Conservation (phyloP, 1,139 yeast species). For the Diutina sp. region DNA sequence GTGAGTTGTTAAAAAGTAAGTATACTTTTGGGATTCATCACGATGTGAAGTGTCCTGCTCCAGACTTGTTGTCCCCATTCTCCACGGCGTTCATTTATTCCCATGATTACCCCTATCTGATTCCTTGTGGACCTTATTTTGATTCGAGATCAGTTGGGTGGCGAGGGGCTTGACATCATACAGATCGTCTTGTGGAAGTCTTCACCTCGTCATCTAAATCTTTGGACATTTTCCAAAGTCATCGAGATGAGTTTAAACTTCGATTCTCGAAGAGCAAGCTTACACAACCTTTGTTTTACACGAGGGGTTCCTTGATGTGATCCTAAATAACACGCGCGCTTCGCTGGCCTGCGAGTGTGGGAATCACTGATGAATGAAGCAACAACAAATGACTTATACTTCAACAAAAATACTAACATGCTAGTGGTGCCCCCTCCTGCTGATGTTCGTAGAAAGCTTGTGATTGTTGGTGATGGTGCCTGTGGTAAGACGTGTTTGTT, state of each 20-base stretch:
- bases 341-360: not conserved
- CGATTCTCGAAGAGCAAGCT: not conserved
- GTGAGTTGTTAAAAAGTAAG: conserved; percentile 3
- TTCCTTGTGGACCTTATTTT: not conserved
- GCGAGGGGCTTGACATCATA: not conserved
- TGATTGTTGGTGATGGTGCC: conserved; percentile 81
- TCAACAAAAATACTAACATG: conserved; percentile 6
- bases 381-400: not conserved
- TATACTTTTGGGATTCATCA: not conserved
- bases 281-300: not conserved
- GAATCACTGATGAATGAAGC: not conserved
- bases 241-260: not conserved
- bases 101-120: not conserved
- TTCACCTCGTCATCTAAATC: not conserved
- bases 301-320: not conserved
- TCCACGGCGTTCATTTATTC: not conserved
- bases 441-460: conserved; percentile 68
- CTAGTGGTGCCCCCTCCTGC: conserved; percentile 41
- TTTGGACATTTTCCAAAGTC: not conserved
- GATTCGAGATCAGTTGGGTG: not conserved
- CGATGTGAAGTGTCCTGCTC: not conserved
- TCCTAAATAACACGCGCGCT: not conserved
- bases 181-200: not conserved
- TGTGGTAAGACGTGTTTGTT: conserved; percentile 79
- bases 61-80: not conserved